Evolutionary conservation across 345 rosid species (phyloP).

Genomic region (Populus euphratica): DNA sequence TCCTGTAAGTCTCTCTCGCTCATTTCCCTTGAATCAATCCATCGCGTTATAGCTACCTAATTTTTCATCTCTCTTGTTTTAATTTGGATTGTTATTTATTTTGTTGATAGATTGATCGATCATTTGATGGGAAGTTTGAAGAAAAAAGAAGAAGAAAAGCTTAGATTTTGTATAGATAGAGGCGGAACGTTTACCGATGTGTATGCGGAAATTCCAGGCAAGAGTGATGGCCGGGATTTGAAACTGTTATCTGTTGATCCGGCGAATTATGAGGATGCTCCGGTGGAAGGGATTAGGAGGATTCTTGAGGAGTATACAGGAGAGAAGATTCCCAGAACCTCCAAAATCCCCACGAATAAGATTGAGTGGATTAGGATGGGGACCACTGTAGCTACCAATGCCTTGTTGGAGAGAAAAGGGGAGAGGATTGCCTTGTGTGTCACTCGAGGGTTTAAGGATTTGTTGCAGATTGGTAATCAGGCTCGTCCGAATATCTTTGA

Average conservation of each 20-base stretch:
- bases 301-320: constrained; percentile 79
- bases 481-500: constrained; percentile 87
- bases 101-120: too few species aligned
- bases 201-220: constrained; percentile 91
- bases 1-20: too few species aligned
- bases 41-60: too few species aligned
- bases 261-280: constrained; percentile 90
- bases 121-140: constrained; percentile 42
- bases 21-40: too few species aligned
- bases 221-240: constrained; percentile 60
- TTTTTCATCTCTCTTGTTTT: too few species aligned
- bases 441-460: constrained; percentile 76
- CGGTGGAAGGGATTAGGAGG: constrained; percentile 87
- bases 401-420: constrained; percentile 90
- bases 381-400: constrained; percentile 92
- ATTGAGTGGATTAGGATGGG: constrained; percentile 99
- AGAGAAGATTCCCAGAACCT: constrained; percentile 55
- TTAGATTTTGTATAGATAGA: constrained; percentile 84
- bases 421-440: constrained; percentile 90
- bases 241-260: constrained; percentile 96
- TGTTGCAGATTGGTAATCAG: constrained; percentile 95
- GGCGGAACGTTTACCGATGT: constrained; percentile 97
- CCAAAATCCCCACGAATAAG: constrained; percentile 78
- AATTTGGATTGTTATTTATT: too few species aligned
- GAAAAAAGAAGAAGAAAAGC: constrained; percentile 38